Evolutionary conservation across 2,329 filamentous ascomycete species (phyloP), one percentile per base, ranked within the genome.

Genomic region (Aspergillus felis): DNA sequence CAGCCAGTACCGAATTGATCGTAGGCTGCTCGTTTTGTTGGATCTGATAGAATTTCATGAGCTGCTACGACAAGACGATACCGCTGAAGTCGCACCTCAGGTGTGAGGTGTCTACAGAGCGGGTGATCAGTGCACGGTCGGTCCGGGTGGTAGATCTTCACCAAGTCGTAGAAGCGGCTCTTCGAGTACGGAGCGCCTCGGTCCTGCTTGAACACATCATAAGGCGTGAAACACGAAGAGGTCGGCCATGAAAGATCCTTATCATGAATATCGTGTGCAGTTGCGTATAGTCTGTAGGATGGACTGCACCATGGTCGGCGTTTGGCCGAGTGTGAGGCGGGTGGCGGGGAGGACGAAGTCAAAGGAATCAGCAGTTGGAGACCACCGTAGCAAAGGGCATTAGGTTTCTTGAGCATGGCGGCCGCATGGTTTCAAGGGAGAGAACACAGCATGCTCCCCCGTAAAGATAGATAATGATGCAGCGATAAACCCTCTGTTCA

Each of bases 91-190:
- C 88, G 87, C 29, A 84, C 82, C 27, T 84, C 75, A 22, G 83
- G 81, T 0, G 90, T 79, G 12, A 89, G 71, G 7, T 74, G 72
- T 60, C 76, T 75, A 64, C 73, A 72, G 24, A 75, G 62, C 17
- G 71, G 72, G 53, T 79, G 71, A 59, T 78, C 74, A 58, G 77
- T 73, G 57, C 73, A 75, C 61, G 74, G 79, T 58, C 84, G 84
- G 74, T 99, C 94, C 0, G 94, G 94, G 70, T 99, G 94, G 77
- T 99, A 99, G 50, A 95, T 81, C 78, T 97, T 99, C 57, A 96
- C 94, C 53, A 99, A 84, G 69, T 93, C 84, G 74, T 95, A 94
- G 81, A 92, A 99, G 58, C 86, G 86, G 47, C 82, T 78, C 75
- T 99, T 97, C 61, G 84, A 87, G 74, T 99, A 97, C 1, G 86